Conservation (phyloP, 768 basidiomycete species). For the Boletus speciosus region DNA sequence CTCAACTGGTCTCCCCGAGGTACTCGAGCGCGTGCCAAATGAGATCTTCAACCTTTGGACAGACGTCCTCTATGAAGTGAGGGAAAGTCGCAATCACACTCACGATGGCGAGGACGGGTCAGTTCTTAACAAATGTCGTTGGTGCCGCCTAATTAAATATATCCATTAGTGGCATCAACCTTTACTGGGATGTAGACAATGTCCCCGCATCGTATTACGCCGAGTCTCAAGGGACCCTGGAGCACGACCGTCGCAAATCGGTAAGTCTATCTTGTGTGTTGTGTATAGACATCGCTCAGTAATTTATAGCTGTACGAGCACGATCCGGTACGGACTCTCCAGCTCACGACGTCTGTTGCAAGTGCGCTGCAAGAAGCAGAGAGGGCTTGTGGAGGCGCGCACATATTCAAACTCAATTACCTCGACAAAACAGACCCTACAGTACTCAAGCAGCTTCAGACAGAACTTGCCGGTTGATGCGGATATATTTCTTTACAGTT, state of each 20-base stretch:
- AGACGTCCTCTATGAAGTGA: slow-evolving; percentile 84
- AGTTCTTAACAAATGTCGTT: slow-evolving; percentile 1
- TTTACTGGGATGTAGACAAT: slow-evolving; percentile 69
- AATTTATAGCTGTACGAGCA: slow-evolving; percentile 55
- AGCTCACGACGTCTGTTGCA: slow-evolving; percentile 60
- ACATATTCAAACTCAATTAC: slow-evolving; percentile 56
- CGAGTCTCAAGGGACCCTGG: slow-evolving; percentile 65
- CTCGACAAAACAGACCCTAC: slow-evolving; percentile 66
- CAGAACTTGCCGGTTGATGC: slow-evolving; percentile 35
- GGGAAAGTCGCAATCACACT: slow-evolving; percentile 53
- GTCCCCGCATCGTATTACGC: slow-evolving; percentile 58
- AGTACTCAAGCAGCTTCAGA: slow-evolving; percentile 69
- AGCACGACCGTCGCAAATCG: slow-evolving; percentile 69
- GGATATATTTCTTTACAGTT: background rate
- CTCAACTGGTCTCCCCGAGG: slow-evolving; percentile 68
- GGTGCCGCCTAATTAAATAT: background rate
- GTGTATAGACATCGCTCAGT: slow-evolving; percentile 7
- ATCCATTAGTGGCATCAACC: slow-evolving; percentile 37
- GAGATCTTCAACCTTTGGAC: slow-evolving; percentile 87
- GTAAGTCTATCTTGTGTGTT: slow-evolving; percentile 39
- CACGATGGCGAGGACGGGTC: slow-evolving; percentile 38
- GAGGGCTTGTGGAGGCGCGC: slow-evolving; percentile 52
- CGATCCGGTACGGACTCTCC: slow-evolving; percentile 68
- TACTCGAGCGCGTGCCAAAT: slow-evolving; percentile 63
- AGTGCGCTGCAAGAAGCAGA: slow-evolving; percentile 63